Base-by-base conservation (phyloP, 2,329 filamentous ascomycete genomes). In the Dactylella cylindrospora region DNA sequence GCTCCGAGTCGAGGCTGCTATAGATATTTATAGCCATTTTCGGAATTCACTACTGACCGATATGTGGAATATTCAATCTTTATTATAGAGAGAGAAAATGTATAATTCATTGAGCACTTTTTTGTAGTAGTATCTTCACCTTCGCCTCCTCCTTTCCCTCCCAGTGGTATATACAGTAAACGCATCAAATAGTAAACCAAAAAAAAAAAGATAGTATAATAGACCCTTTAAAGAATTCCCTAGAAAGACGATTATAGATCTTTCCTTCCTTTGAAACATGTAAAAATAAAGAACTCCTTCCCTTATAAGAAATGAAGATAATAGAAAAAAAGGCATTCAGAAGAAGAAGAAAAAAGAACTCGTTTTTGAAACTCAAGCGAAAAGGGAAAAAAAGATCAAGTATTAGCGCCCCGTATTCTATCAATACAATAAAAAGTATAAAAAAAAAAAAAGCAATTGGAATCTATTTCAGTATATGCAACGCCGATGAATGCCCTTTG, bases 381-480 rank as follows among this genome's bases (percentile, higher is more conserved):
- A 26, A 38, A 47, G 4, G 17, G 25, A 19, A 12, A 29, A 57
- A 33, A 35, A 8, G 26, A 32, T 43, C 40, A 52, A 35, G 40
- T 23, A 49, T 45, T 43, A 53, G 49, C 57, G 49, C 57, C 57
- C 54, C 57, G 47, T 64, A 57, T 52, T 64, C 52, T 64, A 64
- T 57, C 53, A 55, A 13, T 54, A 55, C 50, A 57, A 31, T 43
- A 38, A 25, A 43, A 46, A 52, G 7, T 43, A 44, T 7, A 54
- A 57, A 31, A 41, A 5, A 26, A 29, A 44, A 12, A 6, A 36
- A 20, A 19, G 41, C 28, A 61, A 29, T 8, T 43, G 41, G 25
- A 35, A 57, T 64, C 45, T 49, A 62, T 62, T 19, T 39, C 28
- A n/a, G 45, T n/a, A n/a, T n/a, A n/a, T n/a, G n/a, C n/a, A 59